A percentile compares a stretch with the other conserved stretches of the same genome.
phyloP scores from a whole-genome alignment of 1,284 basidiomycete genomes.

The Schizophyllum commune region DNA sequence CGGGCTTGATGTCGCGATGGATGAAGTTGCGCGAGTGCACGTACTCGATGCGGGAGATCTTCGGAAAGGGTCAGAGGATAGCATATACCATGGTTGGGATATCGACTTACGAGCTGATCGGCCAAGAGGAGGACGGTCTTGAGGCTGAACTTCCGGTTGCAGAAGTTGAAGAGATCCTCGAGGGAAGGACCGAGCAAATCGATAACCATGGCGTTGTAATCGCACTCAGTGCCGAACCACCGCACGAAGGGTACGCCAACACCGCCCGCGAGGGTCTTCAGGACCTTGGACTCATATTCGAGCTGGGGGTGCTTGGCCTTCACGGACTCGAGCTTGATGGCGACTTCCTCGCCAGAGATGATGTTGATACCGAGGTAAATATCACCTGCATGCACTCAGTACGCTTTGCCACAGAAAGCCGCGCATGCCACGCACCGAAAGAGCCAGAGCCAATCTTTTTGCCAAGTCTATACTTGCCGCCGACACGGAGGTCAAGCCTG shows the following conservation, averaged over 20 bases:
- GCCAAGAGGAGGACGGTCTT: constrained; percentile 97
- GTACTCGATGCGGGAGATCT: constrained; percentile 99
- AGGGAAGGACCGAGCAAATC: constrained; percentile 96
- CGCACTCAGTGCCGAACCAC: constrained; percentile 98
- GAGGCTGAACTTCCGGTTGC: constrained; percentile 96
- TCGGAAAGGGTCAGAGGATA: constrained; percentile 11
- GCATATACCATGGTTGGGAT: constrained; percentile 3
- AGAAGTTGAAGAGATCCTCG: constrained; percentile 99
- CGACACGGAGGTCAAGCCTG: constrained; percentile 89
- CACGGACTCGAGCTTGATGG: constrained; percentile 99
- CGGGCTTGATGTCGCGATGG: constrained; percentile 99
- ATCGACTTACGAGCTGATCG: constrained; percentile 79
- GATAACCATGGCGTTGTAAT: constrained; percentile 99
- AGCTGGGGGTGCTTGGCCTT: constrained; percentile 99
- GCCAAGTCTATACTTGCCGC: constrained; percentile 97
- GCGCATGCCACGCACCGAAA: constrained; percentile 62
- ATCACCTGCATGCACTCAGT: constrained; percentile 56
- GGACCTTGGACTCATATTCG: constrained; percentile 96
- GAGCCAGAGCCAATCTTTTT: constrained; percentile 99
- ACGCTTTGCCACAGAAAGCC: constrained; percentile 5
- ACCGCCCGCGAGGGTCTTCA: constrained; percentile 96
- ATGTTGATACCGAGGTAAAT: constrained; percentile 99
- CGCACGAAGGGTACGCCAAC: constrained; percentile 97
- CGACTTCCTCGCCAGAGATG: constrained; percentile 99
- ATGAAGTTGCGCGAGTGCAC: constrained; percentile 99